Base-by-base conservation (phyloP, 1,284 basidiomycete genomes). In the Ganoderma sinense region DNA sequence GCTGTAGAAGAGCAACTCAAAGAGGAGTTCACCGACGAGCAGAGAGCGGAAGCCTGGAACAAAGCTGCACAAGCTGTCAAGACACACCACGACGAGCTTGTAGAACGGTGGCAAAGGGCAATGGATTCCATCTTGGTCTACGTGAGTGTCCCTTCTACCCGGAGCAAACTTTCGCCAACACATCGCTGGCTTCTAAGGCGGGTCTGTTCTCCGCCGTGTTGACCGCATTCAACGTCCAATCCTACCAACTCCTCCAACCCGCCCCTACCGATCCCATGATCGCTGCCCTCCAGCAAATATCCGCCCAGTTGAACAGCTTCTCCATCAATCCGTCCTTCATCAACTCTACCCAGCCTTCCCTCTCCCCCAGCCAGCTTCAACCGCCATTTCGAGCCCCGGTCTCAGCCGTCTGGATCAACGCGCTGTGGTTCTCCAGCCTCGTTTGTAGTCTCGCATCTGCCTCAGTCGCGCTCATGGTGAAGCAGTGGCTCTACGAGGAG, bases 401-500 rank as follows among this genome's bases (percentile, higher is more conserved):
- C 4, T 62, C 43, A 2, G 67, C 68, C 8, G 45, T 73, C 1
- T 67, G 68, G 51, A 65, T 75, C 66, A 74, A 74, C 59, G 48
- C 62, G 1, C 62, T 75, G 14, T 75, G 74, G 74, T 74, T 74
- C 51, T 20, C 60, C 26, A 73, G 71, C 62, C 66, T 75, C 4
- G 40, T 74, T 10, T 69, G 45, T 39, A 73, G 68, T 6, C 67
- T 76, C 20, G 58, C 72, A 3, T 65, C 75, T 2, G 55, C 73
- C 0, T 67, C 67, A 7, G 64, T 75, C 31, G 71, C 62, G 4
- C 69, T 76, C 58, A 33, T 72, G 26, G 75, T 71, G 36, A 74
- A 73, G 45, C 73, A 76, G 48, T 77, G 76, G 75, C 55, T 75
- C 14, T 48, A 69, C 36, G 58, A 71, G 59, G 72, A 66, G 26